These are phyloP conservation scores for Chlamydomonas incerta DNA, from an alignment of 139 green algal genomes.

Conservation along the genomic window DNA sequence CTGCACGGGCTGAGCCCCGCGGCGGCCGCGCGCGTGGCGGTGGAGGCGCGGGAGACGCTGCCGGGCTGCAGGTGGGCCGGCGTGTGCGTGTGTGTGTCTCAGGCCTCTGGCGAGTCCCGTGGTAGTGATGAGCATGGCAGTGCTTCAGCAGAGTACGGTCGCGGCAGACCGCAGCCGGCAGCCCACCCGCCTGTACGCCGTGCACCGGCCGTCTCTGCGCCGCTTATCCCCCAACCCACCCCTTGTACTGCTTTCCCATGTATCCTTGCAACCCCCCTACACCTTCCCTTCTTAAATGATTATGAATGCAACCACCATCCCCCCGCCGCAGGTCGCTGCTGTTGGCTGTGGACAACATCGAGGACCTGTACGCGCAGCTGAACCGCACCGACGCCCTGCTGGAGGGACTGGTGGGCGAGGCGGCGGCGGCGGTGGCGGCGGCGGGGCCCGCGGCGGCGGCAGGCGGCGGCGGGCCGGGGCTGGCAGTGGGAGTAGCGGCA, in stretches of 20 bases:
- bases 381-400: neutral
- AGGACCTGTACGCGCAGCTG: neutral
- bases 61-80: conserved; percentile 16
- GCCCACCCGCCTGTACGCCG: too few species aligned
- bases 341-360: conserved; percentile 11
- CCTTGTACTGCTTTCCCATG: too few species aligned
- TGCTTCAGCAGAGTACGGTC: too few species aligned
- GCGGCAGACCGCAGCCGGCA: too few species aligned
- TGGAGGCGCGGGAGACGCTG: neutral
- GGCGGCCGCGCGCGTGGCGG: neutral
- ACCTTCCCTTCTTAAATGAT: too few species aligned
- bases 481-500: neutral
- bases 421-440: neutral
- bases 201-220: too few species aligned
- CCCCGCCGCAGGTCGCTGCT: too few species aligned
- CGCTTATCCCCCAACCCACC: too few species aligned
- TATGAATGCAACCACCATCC: too few species aligned
- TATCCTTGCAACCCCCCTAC: too few species aligned
- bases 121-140: too few species aligned
- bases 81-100: neutral
- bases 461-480: neutral
- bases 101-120: neutral
- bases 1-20: neutral
- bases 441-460: neutral
- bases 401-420: neutral